Conservation (phyloP, 1,284 basidiomycete genomes). For the Leccinum glutinopallens region DNA sequence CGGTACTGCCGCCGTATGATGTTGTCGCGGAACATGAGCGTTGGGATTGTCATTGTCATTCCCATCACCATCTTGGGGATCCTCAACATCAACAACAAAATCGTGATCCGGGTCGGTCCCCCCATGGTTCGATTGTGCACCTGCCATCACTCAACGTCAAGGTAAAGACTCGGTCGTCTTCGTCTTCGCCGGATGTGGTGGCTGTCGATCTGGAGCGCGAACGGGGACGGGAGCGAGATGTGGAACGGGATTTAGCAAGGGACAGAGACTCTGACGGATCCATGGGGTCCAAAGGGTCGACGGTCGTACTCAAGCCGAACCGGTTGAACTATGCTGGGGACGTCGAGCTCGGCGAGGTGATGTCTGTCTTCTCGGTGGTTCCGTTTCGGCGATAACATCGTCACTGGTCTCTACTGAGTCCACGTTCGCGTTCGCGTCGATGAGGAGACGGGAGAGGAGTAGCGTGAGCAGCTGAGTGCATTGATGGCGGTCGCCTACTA, state of each 20-base stretch:
- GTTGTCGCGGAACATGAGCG: not conserved
- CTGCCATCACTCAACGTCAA: not conserved
- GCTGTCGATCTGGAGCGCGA: not conserved
- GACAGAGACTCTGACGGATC: not conserved
- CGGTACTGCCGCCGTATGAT: not conserved
- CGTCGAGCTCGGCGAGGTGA: not conserved
- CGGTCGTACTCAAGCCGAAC: not conserved
- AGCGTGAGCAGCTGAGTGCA: conserved; percentile 46
- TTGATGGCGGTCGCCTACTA: conserved; percentile 49
- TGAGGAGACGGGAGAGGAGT: conserved; percentile 18
- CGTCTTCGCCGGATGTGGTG: not conserved
- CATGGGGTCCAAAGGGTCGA: not conserved
- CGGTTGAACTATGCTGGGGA: not conserved
- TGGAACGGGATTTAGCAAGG: not conserved
- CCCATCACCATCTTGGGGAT: not conserved
- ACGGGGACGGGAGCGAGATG: not conserved
- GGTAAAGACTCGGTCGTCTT: not conserved
- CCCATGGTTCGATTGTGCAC: not conserved
- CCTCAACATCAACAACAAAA: not conserved
- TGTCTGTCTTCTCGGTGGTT: not conserved
- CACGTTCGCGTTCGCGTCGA: not conserved
- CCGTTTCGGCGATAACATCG: not conserved
- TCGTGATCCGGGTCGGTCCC: not conserved
- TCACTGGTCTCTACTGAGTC: not conserved
- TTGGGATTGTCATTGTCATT: not conserved